Evolutionary conservation across 495 filamentous ascomycete species (phyloP), one percentile per base, ranked within the genome.

Genomic region (Penicillium cosmopolitanum): DNA sequence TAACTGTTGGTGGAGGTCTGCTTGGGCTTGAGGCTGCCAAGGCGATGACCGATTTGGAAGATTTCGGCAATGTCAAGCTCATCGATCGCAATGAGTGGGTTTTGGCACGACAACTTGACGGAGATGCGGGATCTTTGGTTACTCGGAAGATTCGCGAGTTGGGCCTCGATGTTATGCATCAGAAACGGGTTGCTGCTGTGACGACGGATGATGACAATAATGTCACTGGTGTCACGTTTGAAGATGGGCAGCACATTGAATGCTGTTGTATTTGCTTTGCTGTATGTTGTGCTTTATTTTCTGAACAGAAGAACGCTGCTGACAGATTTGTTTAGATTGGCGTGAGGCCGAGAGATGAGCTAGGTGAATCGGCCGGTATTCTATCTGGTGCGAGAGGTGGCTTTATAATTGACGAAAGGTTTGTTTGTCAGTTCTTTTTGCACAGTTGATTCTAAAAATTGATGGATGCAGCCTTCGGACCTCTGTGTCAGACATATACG

Each of bases 41-140:
- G 65, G 94, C 94, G 0, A 91, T 98, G 91, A 90, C 93, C 75
- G 94, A 97, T 68, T 75, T 98, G 15, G 77, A 89, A 64, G 85
- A 86, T 36, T 97, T 90, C 69, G 82, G 80, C 0, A 85, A 85
- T 43, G 92, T 98, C 47, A 90, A 87, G 59, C 77, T 98, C 11
- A 87, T 98, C 57, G 94, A 98, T 73, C 84, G 93, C 51, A 96
- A 96, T 68, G 78, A 86, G 63, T 98, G 93, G 92, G 90, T 97
- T 0, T 76, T 98, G 42, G 89, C 87, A 51, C 81, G 94, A 31
- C 94, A 98, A 70, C 78, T 98, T 3, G 94, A 98, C 68, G 79
- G 75, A 7, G 93, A 96, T 73, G 94, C 92, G 0, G 94, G 93
- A 1, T 80, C 72, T 25, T 82, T 97, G 77, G 94, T 98, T 0